Base-by-base conservation (phyloP, 139 green algal genomes). In the Asterochloris sp. region DNA sequence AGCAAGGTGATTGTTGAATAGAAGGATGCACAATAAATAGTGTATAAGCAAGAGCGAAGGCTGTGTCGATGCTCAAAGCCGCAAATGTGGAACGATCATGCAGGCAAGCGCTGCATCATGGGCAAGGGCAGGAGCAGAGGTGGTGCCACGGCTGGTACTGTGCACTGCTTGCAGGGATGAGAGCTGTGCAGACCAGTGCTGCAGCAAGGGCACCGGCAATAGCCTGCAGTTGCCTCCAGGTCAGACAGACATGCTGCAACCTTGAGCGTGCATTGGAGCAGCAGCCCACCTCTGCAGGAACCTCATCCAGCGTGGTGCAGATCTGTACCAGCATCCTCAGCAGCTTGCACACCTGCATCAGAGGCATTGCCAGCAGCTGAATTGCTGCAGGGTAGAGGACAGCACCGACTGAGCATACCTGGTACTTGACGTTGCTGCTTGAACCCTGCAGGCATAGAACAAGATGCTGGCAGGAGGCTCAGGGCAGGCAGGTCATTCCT, bases 281-380 rank as follows among this genome's bases (percentile, higher is more conserved):
- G 16, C 23, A 76, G 12, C 77, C 69, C 69, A 92, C 88, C 90
- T 95, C 88, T 11, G 84, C 38, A 54, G 92, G 92, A n/a, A 95
- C 89, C 62, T 89, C 71, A 66, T 95, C 91, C 75, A 97, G 84
- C 1, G 92, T 95, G 26, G 90, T 80, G 83, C 89, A 94, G 23
- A 95, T 79, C 76, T 91, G 83, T 23, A 97, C 90, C 29, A 97
- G 89, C 87, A 92, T 94, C 69, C 93, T 88, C 85, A 97, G 93
- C 24, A 96, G 87, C 17, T 89, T 85, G 69, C 83, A 88, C 29
- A 96, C 89, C 38, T 54, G 38, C 38, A 54, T 6, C 38, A 54
- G 38, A 54, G 38, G 6, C 38, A 54, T 54, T 54, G 38, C 38
- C 38, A 54, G 6, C 38, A 54, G 38, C 38, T 54, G 38, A 54